phyloP scores from a whole-genome alignment of 805 yeast species.

The Cyberlindnera sargentensis region DNA sequence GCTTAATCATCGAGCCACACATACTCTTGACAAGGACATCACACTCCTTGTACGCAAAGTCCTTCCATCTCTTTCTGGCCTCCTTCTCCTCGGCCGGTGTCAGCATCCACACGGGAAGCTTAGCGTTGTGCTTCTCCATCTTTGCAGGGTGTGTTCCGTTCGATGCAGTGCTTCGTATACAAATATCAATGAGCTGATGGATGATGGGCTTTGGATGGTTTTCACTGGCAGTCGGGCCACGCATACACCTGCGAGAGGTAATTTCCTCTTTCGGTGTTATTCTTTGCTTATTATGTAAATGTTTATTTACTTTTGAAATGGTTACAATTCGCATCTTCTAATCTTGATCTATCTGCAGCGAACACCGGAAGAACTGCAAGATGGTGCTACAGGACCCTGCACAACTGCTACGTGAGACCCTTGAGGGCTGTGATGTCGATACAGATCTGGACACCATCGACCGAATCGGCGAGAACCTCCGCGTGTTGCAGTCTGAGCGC shows the following conservation, averaged over 20 bases:
- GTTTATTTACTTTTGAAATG: too few species aligned
- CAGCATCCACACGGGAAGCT: slow-evolving; percentile 67
- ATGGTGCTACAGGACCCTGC: slow-evolving; percentile 12
- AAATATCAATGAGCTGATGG: not conserved
- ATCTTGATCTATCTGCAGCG: too few species aligned
- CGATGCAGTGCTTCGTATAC: not conserved
- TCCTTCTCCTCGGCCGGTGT: slow-evolving; percentile 73
- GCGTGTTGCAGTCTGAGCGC: slow-evolving; percentile 26
- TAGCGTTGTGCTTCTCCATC: slow-evolving; percentile 25
- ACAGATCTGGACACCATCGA: slow-evolving; percentile 42
- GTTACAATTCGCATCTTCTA: too few species aligned
- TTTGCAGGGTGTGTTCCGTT: not conserved
- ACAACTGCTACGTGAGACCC: slow-evolving; percentile 32
- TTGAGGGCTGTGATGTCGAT: slow-evolving; percentile 43
- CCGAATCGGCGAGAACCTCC: slow-evolving; percentile 34
- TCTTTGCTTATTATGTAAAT: too few species aligned
- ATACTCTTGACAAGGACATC: slow-evolving; percentile 60
- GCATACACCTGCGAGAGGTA: too few species aligned
- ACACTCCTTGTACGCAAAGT: slow-evolving; percentile 56
- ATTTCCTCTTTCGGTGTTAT: too few species aligned
- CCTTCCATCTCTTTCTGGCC: slow-evolving; percentile 65
- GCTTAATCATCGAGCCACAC: slow-evolving; percentile 26
- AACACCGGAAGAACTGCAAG: not conserved
- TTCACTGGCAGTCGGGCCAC: too few species aligned
- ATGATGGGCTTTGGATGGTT: too few species aligned